phyloP scores from a whole-genome alignment of 2,329 filamentous ascomycete species.

The Colletotrichum cereale region DNA sequence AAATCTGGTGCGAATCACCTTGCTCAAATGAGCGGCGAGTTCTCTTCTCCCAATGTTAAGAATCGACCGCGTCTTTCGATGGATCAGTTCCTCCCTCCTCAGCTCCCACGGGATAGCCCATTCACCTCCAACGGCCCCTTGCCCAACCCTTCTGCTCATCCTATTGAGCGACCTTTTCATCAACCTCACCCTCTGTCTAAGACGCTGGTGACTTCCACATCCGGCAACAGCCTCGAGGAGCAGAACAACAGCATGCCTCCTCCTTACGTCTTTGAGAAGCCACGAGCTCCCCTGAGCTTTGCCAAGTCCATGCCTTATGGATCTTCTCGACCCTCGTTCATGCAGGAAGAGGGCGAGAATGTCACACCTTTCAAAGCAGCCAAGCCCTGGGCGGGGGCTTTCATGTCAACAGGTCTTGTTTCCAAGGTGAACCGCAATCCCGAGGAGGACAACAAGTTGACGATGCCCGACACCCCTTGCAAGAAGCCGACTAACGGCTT shows the following conservation, averaged over 20 bases:
- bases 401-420: conserved; percentile 93
- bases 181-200: conserved; percentile 87
- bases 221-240: conserved; percentile 80
- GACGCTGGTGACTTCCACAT: conserved; percentile 88
- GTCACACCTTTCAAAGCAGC: conserved; percentile 73
- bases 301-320: conserved; percentile 82
- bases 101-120: conserved; percentile 70
- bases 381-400: conserved; percentile 83
- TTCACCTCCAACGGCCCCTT: conserved; percentile 69
- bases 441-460: conserved; percentile 74
- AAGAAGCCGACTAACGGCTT: conserved; percentile 84
- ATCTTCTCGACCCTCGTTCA: conserved; percentile 47
- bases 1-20: conserved; percentile 69
- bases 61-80: conserved; percentile 81
- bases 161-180: conserved; percentile 58
- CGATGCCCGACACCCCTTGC: conserved; percentile 95
- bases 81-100: conserved; percentile 80
- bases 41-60: conserved; percentile 67
- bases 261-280: conserved; percentile 67
- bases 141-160: conserved; percentile 66
- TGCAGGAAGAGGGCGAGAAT: conserved; percentile 38
- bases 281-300: conserved; percentile 67
- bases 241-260: conserved; percentile 64
- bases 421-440: conserved; percentile 92
- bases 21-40: conserved; percentile 64